Evolutionary conservation across 2,329 filamentous ascomycete species (phyloP), one percentile per base, ranked within the genome.

Genomic region (Cladosporium halotolerans): DNA sequence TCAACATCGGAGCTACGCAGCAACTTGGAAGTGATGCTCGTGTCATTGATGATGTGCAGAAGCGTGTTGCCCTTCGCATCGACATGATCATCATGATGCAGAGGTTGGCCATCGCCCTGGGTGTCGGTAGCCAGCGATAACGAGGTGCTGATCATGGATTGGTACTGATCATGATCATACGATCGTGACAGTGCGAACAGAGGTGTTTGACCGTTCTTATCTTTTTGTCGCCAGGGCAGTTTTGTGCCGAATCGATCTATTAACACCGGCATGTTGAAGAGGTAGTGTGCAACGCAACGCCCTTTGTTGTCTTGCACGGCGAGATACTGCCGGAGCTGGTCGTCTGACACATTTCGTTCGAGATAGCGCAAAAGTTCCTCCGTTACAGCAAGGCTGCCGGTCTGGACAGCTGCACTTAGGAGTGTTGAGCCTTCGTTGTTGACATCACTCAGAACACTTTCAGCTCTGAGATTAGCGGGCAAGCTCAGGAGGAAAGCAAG

Each of bases 131-230:
- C 90, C 42, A 86, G 82, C 32, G 82, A 77, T 36, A 99, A 75
- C 4, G 88, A 93, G 55, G 84, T 81, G 60, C 88, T 84, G 0
- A 99, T 88, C 93, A 99, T 97, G 44, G 78, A 75, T 50, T 82
- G 81, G 70, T 99, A 99, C 61, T 91, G 79, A 1, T 84, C 79
- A 68, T 99, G 90, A 66, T 99, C 93, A 65, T 99, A 99, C 0
- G 90, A 97, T 62, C 93, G 83, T 68, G 91, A 97, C 1, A 97
- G 77, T 2, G 93, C 93, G 68, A 99, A 97, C 8, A 99, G 74
- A 1, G 93, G 95, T n/a, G 95, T 99, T 70, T 97, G 93, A 0
- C 93, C 93, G 66, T 97, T 96, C 68, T 90, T 95, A 70, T 99
- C 93, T 60, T 86, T 89, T 69, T 95, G 83, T 54, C 83, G 81